These are phyloP conservation scores for Botrytis galanthina DNA, from an alignment of 2,329 filamentous ascomycete species.

Conservation along the genomic window DNA sequence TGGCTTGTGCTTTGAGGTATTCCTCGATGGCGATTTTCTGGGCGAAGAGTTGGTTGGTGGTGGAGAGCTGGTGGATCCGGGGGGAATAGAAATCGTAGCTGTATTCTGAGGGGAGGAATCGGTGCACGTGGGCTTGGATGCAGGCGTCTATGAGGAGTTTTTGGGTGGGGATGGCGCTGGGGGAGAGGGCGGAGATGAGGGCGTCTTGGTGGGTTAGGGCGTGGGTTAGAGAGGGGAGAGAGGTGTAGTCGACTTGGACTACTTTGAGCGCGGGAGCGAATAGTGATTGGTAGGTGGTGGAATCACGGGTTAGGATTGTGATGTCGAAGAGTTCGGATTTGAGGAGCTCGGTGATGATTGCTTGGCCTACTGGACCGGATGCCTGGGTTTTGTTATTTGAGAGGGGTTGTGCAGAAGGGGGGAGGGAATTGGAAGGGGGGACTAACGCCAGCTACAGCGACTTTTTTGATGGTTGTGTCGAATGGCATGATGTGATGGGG, in stretches of 20 bases:
- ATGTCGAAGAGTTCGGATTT: conserved; percentile 34
- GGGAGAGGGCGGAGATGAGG: conserved; percentile 25
- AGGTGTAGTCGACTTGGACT: conserved; percentile 25
- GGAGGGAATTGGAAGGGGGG: neutral
- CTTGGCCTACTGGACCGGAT: conserved; percentile 36
- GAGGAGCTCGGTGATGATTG: conserved; percentile 37
- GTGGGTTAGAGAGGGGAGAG: conserved; percentile 31
- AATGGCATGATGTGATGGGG: conserved; percentile 27
- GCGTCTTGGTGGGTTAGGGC: conserved; percentile 31
- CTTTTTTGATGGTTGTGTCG: conserved; percentile 29
- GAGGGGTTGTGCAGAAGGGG: neutral
- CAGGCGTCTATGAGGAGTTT: conserved; percentile 51
- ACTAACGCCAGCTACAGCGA: conserved; percentile 31
- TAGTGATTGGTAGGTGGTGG: conserved; percentile 28
- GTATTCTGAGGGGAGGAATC: conserved; percentile 59
- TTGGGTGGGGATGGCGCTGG: conserved; percentile 17
- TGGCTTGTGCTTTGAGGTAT: conserved; percentile 26
- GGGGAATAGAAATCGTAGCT: conserved; percentile 35
- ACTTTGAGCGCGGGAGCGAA: conserved; percentile 30
- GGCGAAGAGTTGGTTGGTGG: neutral
- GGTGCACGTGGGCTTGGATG: conserved; percentile 54
- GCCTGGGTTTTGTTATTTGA: conserved; percentile 25
- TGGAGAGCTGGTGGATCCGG: neutral
- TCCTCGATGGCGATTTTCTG: conserved; percentile 14
- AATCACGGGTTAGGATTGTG: conserved; percentile 38